Evolutionary conservation across 305 asterid species (phyloP).

Genomic region (Nicotiana rustica): DNA sequence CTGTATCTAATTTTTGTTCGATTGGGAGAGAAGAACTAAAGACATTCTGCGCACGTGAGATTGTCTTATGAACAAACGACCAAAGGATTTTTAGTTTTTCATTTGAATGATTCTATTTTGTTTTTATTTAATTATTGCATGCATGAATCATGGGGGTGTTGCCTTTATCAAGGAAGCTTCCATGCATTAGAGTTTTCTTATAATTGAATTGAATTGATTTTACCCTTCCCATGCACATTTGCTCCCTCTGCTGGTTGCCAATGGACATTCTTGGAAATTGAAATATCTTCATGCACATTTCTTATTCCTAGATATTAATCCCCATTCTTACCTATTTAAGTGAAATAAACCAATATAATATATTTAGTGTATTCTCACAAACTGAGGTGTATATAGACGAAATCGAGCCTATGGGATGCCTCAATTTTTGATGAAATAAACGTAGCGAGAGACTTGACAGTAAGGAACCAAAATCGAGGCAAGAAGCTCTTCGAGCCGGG

Average conservation of each 20-base stretch:
- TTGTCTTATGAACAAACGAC: constrained; percentile 28
- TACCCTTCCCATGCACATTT: neutral
- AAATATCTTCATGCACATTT: neutral
- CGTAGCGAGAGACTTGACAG: too few relatives aligned
- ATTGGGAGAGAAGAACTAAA: neutral
- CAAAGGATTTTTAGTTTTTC: constrained; percentile 20
- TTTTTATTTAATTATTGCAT: neutral
- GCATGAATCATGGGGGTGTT: constrained; percentile 10
- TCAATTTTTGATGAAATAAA: too few relatives aligned
- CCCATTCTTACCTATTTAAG: too few relatives aligned
- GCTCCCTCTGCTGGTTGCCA: neutral
- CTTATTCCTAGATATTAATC: too few relatives aligned
- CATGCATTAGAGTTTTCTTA: neutral
- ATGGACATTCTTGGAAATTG: neutral
- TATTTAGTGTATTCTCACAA: too few relatives aligned
- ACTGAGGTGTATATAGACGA: too few relatives aligned
- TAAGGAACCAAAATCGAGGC: too few relatives aligned
- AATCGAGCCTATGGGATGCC: too few relatives aligned
- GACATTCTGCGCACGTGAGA: constrained; percentile 33
- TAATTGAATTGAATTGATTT: neutral
- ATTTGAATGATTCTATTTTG: neutral
- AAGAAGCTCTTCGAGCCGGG: too few relatives aligned
- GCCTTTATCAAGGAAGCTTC: neutral
- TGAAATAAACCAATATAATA: too few relatives aligned
- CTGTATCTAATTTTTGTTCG: neutral